Percentiles rank a stretch among this genome's conserved stretches.
These are phyloP conservation scores for Fonsecaea pedrosoi DNA, from an alignment of 2,329 filamentous ascomycete genomes.

Conservation along the genomic window DNA sequence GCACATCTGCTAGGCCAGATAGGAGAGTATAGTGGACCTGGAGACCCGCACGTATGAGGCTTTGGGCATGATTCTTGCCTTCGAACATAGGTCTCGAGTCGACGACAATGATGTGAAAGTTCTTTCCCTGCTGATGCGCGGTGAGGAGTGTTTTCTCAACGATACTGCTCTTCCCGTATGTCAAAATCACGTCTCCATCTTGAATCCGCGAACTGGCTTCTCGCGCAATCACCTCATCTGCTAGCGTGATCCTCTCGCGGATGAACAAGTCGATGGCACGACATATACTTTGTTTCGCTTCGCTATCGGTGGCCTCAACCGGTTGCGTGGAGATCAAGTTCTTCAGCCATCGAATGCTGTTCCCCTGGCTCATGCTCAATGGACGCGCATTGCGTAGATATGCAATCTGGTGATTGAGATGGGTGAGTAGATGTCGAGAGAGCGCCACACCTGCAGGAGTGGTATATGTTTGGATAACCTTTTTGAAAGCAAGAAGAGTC, in stretches of 20 bases:
- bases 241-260: slow-evolving; percentile 84
- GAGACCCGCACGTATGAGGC: slow-evolving; percentile 72
- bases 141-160: slow-evolving; percentile 81
- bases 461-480: slow-evolving; percentile 92
- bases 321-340: slow-evolving; percentile 89
- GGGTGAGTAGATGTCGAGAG: slow-evolving; percentile 86
- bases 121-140: slow-evolving; percentile 69
- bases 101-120: slow-evolving; percentile 83
- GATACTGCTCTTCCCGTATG: slow-evolving; percentile 83
- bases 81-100: slow-evolving; percentile 77
- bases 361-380: slow-evolving; percentile 95
- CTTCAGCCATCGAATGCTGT: slow-evolving; percentile 94
- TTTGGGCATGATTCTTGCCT: slow-evolving; percentile 73
- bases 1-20: slow-evolving; percentile 72
- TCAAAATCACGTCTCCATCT: slow-evolving; percentile 81
- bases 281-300: slow-evolving; percentile 79
- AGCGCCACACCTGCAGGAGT: slow-evolving; percentile 85
- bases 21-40: slow-evolving; percentile 82
- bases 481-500: slow-evolving; percentile 87
- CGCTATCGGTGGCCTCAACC: slow-evolving; percentile 78
- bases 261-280: slow-evolving; percentile 88
- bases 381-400: slow-evolving; percentile 85
- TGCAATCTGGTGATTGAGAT: slow-evolving; percentile 94
- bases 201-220: slow-evolving; percentile 77
- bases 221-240: slow-evolving; percentile 82